Percentiles rank a stretch among this genome's conserved stretches.
These are phyloP conservation scores for Cladosporium sp. DNA, from an alignment of 2,329 filamentous ascomycete genomes.

Conservation along the genomic window DNA sequence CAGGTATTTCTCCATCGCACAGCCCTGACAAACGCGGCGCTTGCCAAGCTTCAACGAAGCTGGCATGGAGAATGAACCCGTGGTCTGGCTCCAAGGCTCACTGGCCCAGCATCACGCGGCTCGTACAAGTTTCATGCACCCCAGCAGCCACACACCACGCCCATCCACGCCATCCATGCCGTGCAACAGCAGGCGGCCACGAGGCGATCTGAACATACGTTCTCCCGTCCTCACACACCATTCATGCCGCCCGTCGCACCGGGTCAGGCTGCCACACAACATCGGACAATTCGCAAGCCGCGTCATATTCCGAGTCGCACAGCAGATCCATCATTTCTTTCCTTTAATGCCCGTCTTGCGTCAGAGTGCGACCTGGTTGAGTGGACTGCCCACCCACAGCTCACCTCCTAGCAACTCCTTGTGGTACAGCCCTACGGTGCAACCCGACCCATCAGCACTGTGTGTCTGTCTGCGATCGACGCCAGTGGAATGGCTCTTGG, in stretches of 20 bases:
- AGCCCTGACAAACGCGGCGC: not conserved
- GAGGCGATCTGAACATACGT: slow-evolving; percentile 7
- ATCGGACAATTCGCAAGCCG: slow-evolving; percentile 8
- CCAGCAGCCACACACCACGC: not conserved
- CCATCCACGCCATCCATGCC: not conserved
- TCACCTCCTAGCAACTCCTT: not conserved
- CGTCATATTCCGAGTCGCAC: slow-evolving; percentile 4
- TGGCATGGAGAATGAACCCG: not conserved
- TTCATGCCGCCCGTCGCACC: slow-evolving; percentile 9
- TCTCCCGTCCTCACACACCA: slow-evolving; percentile 3
- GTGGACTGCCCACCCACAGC: not conserved
- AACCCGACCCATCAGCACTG: not conserved
- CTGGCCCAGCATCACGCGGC: not conserved
- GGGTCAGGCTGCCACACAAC: not conserved
- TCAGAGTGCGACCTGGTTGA: not conserved
- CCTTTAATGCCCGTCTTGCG: not conserved
- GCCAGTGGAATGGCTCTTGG: slow-evolving; percentile 1
- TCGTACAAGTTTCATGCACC: slow-evolving; percentile 9
- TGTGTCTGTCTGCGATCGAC: not conserved
- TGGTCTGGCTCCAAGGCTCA: not conserved
- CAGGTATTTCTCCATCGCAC: not conserved
- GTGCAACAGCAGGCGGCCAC: slow-evolving; percentile 5
- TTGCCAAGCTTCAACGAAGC: not conserved
- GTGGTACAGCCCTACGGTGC: not conserved
- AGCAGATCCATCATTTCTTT: slow-evolving; percentile 2